Evolutionary conservation across 2,329 filamentous ascomycete genomes (phyloP).

Genomic region (Phialocephala sp.): DNA sequence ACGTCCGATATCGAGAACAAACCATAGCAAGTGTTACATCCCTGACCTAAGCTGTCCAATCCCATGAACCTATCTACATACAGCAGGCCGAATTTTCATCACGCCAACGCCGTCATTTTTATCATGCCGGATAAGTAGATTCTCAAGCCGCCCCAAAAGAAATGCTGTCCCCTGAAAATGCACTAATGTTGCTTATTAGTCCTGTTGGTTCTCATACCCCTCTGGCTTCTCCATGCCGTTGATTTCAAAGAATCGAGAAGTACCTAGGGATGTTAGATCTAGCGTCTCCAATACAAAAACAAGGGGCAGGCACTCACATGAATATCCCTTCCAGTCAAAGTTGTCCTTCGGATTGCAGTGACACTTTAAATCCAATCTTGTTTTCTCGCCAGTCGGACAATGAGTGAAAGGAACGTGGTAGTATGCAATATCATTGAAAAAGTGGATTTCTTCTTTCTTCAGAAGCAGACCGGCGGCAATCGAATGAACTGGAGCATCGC

Average conservation of each 20-base stretch:
- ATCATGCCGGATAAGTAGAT: constrained; percentile 32
- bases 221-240: constrained; percentile 82
- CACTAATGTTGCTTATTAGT: constrained; percentile 44
- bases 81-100: constrained; percentile 7
- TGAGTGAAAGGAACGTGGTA: constrained; percentile 98
- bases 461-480: constrained; percentile 88
- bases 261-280: constrained; percentile 61
- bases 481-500: constrained; percentile 97
- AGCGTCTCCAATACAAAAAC: background rate
- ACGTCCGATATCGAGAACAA: background rate
- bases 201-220: constrained; percentile 77
- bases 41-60: constrained; percentile 8
- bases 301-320: constrained; percentile 68
- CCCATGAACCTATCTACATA: constrained; percentile 15
- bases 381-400: constrained; percentile 90
- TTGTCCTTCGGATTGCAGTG: constrained; percentile 96
- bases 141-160: constrained; percentile 21
- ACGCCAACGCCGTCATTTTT: constrained; percentile 17
- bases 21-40: background rate
- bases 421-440: constrained; percentile 99
- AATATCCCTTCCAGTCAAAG: constrained; percentile 99
- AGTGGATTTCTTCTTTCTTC: constrained; percentile 93
- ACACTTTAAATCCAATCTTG: constrained; percentile 83
- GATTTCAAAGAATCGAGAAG: constrained; percentile 82
- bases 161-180: constrained; percentile 22